Percentiles rank a stretch among this genome's conserved stretches.
phyloP scores from a whole-genome alignment of 2,329 filamentous ascomycete species.

The Diaporthe ampelina region DNA sequence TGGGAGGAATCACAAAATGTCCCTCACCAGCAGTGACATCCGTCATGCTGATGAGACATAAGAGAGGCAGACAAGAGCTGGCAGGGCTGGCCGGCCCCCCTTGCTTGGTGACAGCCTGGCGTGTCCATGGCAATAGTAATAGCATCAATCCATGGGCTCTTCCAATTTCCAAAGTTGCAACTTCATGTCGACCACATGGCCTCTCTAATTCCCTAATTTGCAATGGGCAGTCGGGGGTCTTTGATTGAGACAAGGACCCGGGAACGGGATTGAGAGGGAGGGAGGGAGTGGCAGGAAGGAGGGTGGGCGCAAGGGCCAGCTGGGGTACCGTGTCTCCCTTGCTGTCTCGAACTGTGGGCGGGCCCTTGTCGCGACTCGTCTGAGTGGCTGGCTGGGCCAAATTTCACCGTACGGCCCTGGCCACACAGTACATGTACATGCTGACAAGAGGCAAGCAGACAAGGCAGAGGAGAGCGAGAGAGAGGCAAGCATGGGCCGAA shows the following conservation, averaged over 20 bases:
- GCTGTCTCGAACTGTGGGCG: slow-evolving; percentile 29
- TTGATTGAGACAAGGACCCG: slow-evolving; percentile 30
- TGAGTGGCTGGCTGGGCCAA: slow-evolving; percentile 28
- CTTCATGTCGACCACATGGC: slow-evolving; percentile 31
- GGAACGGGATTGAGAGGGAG: slow-evolving; percentile 24
- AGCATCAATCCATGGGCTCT: slow-evolving; percentile 17
- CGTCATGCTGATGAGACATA: slow-evolving; percentile 28
- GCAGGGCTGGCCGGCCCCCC: slow-evolving; percentile 8
- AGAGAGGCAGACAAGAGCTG: neutral
- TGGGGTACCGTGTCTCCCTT: slow-evolving; percentile 34
- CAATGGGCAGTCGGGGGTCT: slow-evolving; percentile 27
- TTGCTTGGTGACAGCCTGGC: slow-evolving; percentile 8
- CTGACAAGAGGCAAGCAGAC: too few relatives aligned
- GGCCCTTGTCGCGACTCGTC: slow-evolving; percentile 29
- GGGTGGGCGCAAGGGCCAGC: neutral
- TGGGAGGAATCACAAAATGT: slow-evolving; percentile 22
- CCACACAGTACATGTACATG: neutral
- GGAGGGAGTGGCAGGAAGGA: slow-evolving; percentile 1
- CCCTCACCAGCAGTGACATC: slow-evolving; percentile 13
- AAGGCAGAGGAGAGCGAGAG: too few relatives aligned
- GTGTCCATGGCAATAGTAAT: slow-evolving; percentile 20
- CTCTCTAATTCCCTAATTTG: slow-evolving; percentile 33
- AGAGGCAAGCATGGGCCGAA: slow-evolving; percentile 14
- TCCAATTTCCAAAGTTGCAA: slow-evolving; percentile 26
- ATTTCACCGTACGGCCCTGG: slow-evolving; percentile 16